Base-by-base conservation (phyloP, 768 basidiomycete genomes). In the Melanogaster broomeanus region DNA sequence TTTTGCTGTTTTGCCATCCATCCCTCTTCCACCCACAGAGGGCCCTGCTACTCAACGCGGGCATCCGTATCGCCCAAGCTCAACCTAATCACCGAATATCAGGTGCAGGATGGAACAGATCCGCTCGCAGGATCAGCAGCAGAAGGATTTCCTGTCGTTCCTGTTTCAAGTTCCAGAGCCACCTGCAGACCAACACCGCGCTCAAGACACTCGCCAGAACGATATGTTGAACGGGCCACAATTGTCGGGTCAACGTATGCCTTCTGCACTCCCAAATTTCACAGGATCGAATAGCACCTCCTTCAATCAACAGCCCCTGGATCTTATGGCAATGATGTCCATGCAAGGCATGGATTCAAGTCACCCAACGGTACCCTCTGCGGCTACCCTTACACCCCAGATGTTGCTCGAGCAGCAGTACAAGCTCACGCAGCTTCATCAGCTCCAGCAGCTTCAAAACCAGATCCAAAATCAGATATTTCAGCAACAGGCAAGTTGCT, bases 391-490 rank as follows among this genome's bases (percentile, higher is more conserved):
- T 52, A 75, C 72, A 31, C 74, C 81, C 6, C 79, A 84, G 41
- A 64, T 81, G 54, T 68, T 88, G 33, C 68, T 87, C 37, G 86
- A 89, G 61, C 88, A 90, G 59, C 88, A 91, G 66, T 81, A 89
- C 72, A 87, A 86, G 65, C 76, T 92, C 40, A 79, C 80, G 2
- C 88, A 89, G 65, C 74, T 93, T 3, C 90, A 88, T 55, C 84
- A 88, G 65, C 74, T 88, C 9, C 88, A 87, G 62, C 84, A 88
- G 65, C 74, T 87, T 12, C 89, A 94, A 63, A 85, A 87, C 52
- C 87, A 91, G 72, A 88, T 92, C 51, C 89, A 94, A 65, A 84
- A 85, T 51, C 87, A 91, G 74, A 88, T 92, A 53, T 89, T 93
- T 52, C 91, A 93, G 62, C 91, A 93, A 64, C 92, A 93, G 84